These are phyloP conservation scores for Lodderomyces orthopsilosis DNA, from an alignment of 1,139 yeast genomes.

Conservation along the genomic window DNA sequence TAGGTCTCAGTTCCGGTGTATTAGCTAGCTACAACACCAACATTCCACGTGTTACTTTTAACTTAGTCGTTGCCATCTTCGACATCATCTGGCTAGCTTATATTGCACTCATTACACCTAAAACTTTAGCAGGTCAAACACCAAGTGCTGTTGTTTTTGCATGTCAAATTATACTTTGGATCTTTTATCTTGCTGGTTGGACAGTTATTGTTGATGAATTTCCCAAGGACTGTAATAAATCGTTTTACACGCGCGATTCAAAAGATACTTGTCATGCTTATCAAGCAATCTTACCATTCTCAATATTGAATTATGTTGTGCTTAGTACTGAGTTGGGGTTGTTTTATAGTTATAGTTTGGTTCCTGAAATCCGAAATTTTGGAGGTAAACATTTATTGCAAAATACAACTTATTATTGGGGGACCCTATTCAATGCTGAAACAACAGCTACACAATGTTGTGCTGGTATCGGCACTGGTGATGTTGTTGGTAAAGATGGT, in stretches of 20 bases:
- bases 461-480: not conserved
- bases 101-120: slow-evolving; percentile 15
- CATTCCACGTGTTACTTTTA: slow-evolving; percentile 17
- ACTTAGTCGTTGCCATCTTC: slow-evolving; percentile 21
- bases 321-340: slow-evolving; percentile 22
- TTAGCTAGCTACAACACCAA: slow-evolving; percentile 10
- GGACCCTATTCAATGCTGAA: slow-evolving; percentile 2
- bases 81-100: slow-evolving; percentile 24
- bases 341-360: slow-evolving; percentile 19
- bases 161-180: slow-evolving; percentile 23
- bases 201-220: slow-evolving; percentile 22
- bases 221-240: slow-evolving; percentile 20
- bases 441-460: not conserved
- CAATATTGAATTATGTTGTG: slow-evolving; percentile 27
- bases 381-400: slow-evolving; percentile 9
- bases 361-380: slow-evolving; percentile 18
- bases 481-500: not conserved
- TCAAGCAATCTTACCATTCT: slow-evolving; percentile 29
- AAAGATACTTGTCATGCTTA: slow-evolving; percentile 21
- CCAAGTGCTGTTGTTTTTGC: slow-evolving; percentile 17
- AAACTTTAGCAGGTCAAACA: slow-evolving; percentile 9
- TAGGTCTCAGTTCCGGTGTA: slow-evolving; percentile 27
- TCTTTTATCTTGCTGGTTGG: slow-evolving; percentile 23
- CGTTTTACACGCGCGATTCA: not conserved
- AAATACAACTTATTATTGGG: slow-evolving; percentile 2